Evolutionary conservation across 352 stramenopile genomes (phyloP).

Genomic region (Globisporangium carolinianum): DNA sequence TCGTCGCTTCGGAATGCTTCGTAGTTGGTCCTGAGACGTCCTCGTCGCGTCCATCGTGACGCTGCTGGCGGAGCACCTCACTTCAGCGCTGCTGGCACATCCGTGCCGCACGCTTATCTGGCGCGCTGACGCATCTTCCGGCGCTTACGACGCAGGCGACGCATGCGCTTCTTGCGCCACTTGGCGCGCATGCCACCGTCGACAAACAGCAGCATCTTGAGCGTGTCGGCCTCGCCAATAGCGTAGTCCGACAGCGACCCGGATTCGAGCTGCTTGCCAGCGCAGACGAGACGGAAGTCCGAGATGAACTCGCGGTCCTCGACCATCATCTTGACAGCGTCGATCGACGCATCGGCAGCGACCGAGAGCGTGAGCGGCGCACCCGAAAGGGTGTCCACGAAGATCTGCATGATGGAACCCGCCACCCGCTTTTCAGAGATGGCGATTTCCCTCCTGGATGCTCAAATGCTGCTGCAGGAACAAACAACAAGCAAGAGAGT

Average conservation of each 20-base stretch:
- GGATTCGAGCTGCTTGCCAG: conserved; percentile 66
- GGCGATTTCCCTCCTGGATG: conserved; percentile 80
- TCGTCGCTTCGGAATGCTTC: no score
- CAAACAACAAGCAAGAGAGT: background rate
- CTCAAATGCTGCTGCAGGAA: conserved; percentile 69
- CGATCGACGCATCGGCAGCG: conserved; percentile 86
- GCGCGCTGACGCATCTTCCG: conserved; percentile 98
- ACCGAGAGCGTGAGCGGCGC: conserved; percentile 75
- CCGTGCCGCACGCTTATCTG: conserved; percentile 82
- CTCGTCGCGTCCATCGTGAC: no score
- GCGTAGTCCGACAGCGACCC: conserved; percentile 90
- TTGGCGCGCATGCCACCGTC: conserved; percentile 94
- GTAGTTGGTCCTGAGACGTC: no score
- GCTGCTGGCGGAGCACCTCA: no score
- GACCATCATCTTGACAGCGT: conserved; percentile 90
- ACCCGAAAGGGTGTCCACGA: conserved; percentile 87
- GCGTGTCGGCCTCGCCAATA: conserved; percentile 88
- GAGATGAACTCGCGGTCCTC: conserved; percentile 94
- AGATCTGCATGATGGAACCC: conserved; percentile 91
- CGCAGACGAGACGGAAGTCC: conserved; percentile 88
- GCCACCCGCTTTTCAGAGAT: conserved; percentile 15
- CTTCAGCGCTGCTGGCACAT: no score
- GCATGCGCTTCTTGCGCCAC: conserved; percentile 99
- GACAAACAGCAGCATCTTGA: conserved; percentile 90
- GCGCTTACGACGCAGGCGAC: conserved; percentile 96